Evolutionary conservation across 2,329 filamentous ascomycete species (phyloP).

Genomic region (Colletotrichum costaricense): DNA sequence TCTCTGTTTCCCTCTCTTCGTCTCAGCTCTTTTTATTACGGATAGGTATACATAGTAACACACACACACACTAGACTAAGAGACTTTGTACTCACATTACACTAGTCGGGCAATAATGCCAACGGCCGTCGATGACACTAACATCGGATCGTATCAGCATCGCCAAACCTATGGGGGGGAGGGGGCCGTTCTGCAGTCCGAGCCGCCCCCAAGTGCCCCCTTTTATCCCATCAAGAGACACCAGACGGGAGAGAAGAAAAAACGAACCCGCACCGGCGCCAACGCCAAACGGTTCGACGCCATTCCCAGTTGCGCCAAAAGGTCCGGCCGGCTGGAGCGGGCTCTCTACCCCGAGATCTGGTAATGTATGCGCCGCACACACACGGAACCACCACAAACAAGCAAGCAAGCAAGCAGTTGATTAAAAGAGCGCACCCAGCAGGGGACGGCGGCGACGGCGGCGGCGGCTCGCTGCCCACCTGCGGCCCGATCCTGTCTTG

Average conservation of each 20-base stretch:
- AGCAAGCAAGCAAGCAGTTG: neutral
- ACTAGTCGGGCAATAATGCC: neutral
- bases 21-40: neutral
- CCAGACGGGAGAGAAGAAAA: neutral
- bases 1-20: neutral
- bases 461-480: neutral
- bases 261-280: neutral
- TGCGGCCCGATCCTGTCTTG: slow-evolving; percentile 34
- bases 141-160: slow-evolving; percentile 4
- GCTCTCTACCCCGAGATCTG: slow-evolving; percentile 23
- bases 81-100: neutral
- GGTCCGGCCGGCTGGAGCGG: neutral
- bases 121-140: neutral
- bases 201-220: too few relatives aligned
- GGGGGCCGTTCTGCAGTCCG: neutral
- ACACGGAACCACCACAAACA: neutral
- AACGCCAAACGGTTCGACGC: neutral
- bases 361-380: slow-evolving; percentile 16
- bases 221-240: neutral
- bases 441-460: too few relatives aligned
- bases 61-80: neutral
- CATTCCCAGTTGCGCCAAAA: neutral
- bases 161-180: neutral
- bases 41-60: neutral
- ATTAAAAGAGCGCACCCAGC: neutral